Conservation (phyloP, 1,284 basidiomycete genomes). For the Leucoagaricus sp. region DNA sequence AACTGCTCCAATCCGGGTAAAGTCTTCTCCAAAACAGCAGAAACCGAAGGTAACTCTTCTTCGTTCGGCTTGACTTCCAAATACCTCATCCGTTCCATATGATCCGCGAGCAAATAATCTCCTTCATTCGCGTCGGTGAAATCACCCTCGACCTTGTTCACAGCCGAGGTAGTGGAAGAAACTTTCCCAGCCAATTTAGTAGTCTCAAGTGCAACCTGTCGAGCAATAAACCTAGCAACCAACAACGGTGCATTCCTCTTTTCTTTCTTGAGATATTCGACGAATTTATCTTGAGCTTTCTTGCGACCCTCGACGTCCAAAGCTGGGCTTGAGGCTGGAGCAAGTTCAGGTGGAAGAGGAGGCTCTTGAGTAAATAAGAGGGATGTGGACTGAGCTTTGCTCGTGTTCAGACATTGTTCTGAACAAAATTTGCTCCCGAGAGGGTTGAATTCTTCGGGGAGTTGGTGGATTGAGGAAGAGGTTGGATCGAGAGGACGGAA, state of each 20-base stretch:
- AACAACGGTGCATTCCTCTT: conserved; percentile 52
- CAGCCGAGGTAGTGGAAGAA: background rate
- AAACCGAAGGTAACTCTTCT: conserved; percentile 55
- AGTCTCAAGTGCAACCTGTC: conserved; percentile 68
- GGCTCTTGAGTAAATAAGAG: conserved; percentile 71
- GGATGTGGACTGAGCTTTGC: conserved; percentile 60
- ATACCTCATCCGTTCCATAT: conserved; percentile 71
- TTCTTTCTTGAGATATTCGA: conserved; percentile 51
- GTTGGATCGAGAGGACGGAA: conserved; percentile 54
- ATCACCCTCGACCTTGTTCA: conserved; percentile 27
- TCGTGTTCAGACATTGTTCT: conserved; percentile 56
- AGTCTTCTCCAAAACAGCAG: conserved; percentile 56
- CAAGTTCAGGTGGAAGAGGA: conserved; percentile 56
- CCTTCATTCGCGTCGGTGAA: conserved; percentile 50
- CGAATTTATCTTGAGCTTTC: conserved; percentile 58
- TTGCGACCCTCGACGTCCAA: conserved; percentile 45
- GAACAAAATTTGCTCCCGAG: conserved; percentile 72
- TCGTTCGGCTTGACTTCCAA: conserved; percentile 52
- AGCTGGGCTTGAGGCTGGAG: conserved; percentile 30
- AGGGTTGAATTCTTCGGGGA: conserved; percentile 44
- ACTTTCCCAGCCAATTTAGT: conserved; percentile 47
- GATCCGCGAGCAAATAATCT: conserved; percentile 69
- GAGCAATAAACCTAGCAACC: conserved; percentile 68
- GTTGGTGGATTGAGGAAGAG: conserved; percentile 35
- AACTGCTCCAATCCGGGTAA: conserved; percentile 74